Percentiles rank a stretch among this genome's conserved stretches.
Evolutionary conservation across 305 asterid species (phyloP).

Genomic region (Nicotiana rustica): DNA sequence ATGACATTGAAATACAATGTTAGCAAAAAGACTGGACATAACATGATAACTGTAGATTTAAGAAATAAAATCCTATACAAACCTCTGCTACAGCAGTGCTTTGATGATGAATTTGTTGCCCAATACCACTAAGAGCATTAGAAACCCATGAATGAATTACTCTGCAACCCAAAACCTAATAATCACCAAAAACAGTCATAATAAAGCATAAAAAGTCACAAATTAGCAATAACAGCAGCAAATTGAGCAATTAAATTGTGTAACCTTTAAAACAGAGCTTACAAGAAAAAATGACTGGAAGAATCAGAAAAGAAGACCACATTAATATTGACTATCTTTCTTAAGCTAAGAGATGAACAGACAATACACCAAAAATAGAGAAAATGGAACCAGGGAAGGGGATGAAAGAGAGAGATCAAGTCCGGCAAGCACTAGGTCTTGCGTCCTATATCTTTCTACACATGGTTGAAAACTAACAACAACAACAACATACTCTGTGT

Average conservation of each 20-base stretch:
- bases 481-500: too few species aligned
- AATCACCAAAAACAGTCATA: slow-evolving; percentile 62
- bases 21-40: slow-evolving; percentile 15
- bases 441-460: background rate
- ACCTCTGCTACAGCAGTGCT: slow-evolving; percentile 65
- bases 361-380: background rate
- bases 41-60: slow-evolving; percentile 26
- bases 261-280: background rate
- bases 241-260: slow-evolving; percentile 25
- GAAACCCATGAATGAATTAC: slow-evolving; percentile 88
- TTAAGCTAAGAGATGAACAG: background rate
- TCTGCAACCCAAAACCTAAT: slow-evolving; percentile 94
- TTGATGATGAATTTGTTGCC: slow-evolving; percentile 64
- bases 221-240: slow-evolving; percentile 17
- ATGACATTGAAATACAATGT: background rate
- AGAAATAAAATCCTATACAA: slow-evolving; percentile 31
- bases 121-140: slow-evolving; percentile 60
- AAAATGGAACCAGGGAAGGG: background rate
- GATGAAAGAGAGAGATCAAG: background rate
- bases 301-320: background rate
- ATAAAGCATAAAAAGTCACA: slow-evolving; percentile 33
- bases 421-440: background rate
- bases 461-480: background rate
- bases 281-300: background rate
- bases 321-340: background rate